Base-by-base conservation (phyloP, 495 filamentous ascomycete genomes). In the Penicillium macrosclerotiorum region DNA sequence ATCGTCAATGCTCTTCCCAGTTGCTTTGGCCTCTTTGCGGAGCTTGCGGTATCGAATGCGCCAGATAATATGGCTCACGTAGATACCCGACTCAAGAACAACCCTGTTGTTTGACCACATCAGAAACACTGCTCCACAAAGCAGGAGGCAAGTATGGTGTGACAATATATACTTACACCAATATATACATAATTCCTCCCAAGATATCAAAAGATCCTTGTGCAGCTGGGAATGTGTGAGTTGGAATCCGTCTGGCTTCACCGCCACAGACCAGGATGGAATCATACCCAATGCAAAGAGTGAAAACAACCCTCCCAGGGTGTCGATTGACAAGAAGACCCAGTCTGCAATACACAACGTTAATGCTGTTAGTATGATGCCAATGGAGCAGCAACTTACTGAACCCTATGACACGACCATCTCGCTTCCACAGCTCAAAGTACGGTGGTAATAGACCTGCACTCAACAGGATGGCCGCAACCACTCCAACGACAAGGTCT, bases 191-290 rank as follows among this genome's bases (percentile, higher is more conserved):
- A 0, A 82, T 72, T 2, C 85, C 85, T 4, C 83, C 87, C 0
- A 89, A 59, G 8, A 82, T 62, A 57, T 91, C 87, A 52, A 89
- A 89, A 0, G 74, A 78, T 13, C 82, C 72, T 55, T 90, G 85
- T 0, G 78, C 81, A 24, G 81, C 84, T 78, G 35, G 25, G 27
- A 25, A 12, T 9, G 14, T n/a, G 50, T 59, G 23, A 50, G 47
- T 18, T 18, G 7, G n/a, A n/a, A n/a, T n/a, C n/a, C 29, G 3
- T 5, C n/a, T 13, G 8, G 2, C 19, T 9, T 0, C 12, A 20
- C 7, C 1, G 12, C 23, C 16, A 11, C 11, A 22, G 5, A 20
- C 34, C 5, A 17, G 13, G 13, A 20, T 3, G 8, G 13, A 23
- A 30, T 40, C 72, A 22, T 68, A 79, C 81, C 82, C 8, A 90